Conservation (phyloP, 345 rosid genomes). For the Syzygium jambos region DNA sequence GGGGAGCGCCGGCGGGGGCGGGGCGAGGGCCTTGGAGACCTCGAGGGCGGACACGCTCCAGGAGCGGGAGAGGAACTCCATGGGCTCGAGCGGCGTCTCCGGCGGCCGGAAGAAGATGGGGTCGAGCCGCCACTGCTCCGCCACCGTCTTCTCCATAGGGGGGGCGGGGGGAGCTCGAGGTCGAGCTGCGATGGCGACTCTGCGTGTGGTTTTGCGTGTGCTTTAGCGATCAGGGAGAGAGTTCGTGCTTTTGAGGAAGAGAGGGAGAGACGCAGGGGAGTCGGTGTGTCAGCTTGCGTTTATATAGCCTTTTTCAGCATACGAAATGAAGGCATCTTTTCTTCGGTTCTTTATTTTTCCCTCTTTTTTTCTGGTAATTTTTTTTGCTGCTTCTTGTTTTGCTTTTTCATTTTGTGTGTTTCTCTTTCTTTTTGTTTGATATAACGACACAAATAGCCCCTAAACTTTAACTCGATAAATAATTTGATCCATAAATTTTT, state of each 20-base stretch:
- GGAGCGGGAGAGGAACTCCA: conserved; percentile 95
- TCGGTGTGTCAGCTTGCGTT: neutral
- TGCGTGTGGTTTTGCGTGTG: neutral
- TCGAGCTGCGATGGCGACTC: neutral
- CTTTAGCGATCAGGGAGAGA: neutral
- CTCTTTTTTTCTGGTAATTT: neutral
- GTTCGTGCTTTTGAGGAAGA: neutral
- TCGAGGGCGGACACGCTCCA: conserved; percentile 92
- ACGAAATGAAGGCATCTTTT: neutral
- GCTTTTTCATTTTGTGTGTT: neutral
- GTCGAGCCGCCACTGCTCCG: conserved; percentile 59
- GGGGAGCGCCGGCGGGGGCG: conserved; percentile 39
- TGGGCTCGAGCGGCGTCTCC: conserved; percentile 82
- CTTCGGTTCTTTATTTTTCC: neutral
- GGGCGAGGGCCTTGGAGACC: conserved; percentile 66
- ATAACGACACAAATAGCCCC: rapidly evolving
- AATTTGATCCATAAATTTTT: too few species aligned
- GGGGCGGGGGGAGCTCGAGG: neutral
- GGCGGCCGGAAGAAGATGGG: conserved; percentile 57
- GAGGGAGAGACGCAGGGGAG: neutral
- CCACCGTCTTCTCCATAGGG: conserved; percentile 46
- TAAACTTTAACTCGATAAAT: too few species aligned
- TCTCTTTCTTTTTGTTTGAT: too few species aligned
- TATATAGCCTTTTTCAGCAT: neutral
- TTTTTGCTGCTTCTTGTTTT: neutral